Base-by-base conservation (phyloP, 2,329 filamentous ascomycete genomes). In the Zasmidium angulare region DNA sequence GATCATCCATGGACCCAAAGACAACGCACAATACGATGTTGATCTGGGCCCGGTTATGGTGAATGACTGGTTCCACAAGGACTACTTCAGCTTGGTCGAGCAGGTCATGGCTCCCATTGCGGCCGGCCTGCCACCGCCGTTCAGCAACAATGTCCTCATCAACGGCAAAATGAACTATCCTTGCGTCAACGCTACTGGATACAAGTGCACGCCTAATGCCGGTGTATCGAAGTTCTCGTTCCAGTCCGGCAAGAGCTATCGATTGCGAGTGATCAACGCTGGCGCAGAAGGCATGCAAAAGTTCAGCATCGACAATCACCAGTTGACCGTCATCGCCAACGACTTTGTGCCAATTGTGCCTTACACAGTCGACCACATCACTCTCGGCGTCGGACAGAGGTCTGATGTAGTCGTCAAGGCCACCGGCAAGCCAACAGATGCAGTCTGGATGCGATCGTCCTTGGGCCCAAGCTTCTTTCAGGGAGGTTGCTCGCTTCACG, bases 391-490 rank as follows among this genome's bases (percentile, higher is more conserved):
- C 48, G 83, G 82, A 46, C 85, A 87, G 67, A 71, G 77, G 62
- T 72, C 71, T 62, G 79, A 82, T 62, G 71, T 82, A 12, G 73
- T 80, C 43, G 75, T 83, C 48, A 74, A 78, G 20, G 69, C 68
- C 2, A 63, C 56, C 23, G 66, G 66, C 19, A 68, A 69, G 23
- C 54, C 71, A 52, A 65, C 67, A 50, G 55, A 67, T 58, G 63
- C 70, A 1, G 70, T 68, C 60, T 77, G 75, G 74, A 76, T 77
- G 74, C 72, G 76, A 58, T 63, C 63, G 31, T 66, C 59, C 11
- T 63, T 0, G 83, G 90, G 65, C 86, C 88, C 0, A 86, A 90
- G 74, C 87, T 90, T 73, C 71, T 87, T 46, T 53, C 53, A 50
- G 43, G 62, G 50, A 50, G 62, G 65, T 20, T 69, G 68, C 50